Evolutionary conservation across 73 alveolate genomes (phyloP).

Genomic region (Halteria grandinella): DNA sequence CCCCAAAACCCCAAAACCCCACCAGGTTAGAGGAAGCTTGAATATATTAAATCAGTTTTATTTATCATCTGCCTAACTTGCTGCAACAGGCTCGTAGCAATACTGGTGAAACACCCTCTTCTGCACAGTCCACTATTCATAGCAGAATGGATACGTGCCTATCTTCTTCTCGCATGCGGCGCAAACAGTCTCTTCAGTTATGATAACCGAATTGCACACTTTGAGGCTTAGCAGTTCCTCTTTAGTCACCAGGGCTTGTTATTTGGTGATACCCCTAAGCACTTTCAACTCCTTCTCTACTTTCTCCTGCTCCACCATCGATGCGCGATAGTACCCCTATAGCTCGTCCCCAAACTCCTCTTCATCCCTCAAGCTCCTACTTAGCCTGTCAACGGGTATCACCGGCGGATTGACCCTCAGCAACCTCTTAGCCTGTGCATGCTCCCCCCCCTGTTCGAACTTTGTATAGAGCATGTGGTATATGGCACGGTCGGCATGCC

Average conservation of each 20-base stretch:
- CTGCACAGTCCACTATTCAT: not conserved
- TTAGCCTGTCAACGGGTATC: not conserved
- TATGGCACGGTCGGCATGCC: slow-evolving; percentile 38
- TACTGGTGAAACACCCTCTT: slow-evolving; percentile 10
- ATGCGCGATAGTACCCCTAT: not conserved
- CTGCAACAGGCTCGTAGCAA: slow-evolving; percentile 18
- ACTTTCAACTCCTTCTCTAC: slow-evolving; percentile 6
- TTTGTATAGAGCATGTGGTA: slow-evolving; percentile 19
- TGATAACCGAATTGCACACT: not conserved
- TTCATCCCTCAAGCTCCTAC: not conserved
- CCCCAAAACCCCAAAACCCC: too few relatives aligned
- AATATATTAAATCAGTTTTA: too few relatives aligned
- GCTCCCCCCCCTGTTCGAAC: not conserved
- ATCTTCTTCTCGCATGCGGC: slow-evolving; percentile 19
- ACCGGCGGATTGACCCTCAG: slow-evolving; percentile 15
- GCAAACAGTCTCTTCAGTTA: slow-evolving; percentile 29
- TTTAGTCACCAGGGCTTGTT: not conserved
- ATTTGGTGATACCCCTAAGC: slow-evolving; percentile 12
- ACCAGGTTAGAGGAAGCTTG: too few relatives aligned
- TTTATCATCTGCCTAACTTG: too few relatives aligned
- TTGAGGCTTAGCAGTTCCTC: slow-evolving; percentile 18
- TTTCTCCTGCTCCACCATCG: slow-evolving; percentile 50
- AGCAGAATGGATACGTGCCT: slow-evolving; percentile 15
- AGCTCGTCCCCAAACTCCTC: slow-evolving; percentile 8
- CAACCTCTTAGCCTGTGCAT: slow-evolving; percentile 26